Evolutionary conservation across 2,329 filamentous ascomycete genomes (phyloP).

Genomic region (Phyllachora maydis): DNA sequence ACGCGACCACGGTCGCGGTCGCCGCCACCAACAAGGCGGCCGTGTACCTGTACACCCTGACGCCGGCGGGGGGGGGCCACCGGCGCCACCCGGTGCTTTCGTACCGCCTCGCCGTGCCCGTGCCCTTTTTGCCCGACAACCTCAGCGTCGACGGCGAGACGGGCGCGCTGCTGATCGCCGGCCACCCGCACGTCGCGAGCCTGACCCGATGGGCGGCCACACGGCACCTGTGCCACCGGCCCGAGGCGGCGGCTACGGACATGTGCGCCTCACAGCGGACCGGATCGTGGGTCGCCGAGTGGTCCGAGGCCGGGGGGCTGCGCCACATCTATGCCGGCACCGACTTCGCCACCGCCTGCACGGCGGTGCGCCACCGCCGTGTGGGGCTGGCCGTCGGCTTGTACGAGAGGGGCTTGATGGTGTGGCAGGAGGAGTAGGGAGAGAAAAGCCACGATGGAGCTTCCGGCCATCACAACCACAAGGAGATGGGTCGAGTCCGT

Average conservation of each 20-base stretch:
- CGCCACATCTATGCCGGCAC: neutral
- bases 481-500: no score
- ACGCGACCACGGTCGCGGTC: slow-evolving; percentile 15
- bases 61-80: neutral
- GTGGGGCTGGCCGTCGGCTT: neutral
- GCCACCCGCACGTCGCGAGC: slow-evolving; percentile 15
- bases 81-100: neutral
- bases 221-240: slow-evolving; percentile 14
- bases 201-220: slow-evolving; percentile 11
- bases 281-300: slow-evolving; percentile 4
- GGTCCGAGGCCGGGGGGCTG: slow-evolving; percentile 1
- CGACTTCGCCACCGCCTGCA: neutral
- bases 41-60: slow-evolving; percentile 11
- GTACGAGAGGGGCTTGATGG: neutral
- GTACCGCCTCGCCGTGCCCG: slow-evolving; percentile 3
- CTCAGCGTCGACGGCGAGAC: slow-evolving; percentile 11
- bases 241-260: slow-evolving; percentile 5
- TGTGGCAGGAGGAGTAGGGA: neutral
- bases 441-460: no score
- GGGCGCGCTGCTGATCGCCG: slow-evolving; percentile 16
- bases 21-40: slow-evolving; percentile 11
- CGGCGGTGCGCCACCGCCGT: neutral
- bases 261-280: no score
- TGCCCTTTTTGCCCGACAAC: slow-evolving; percentile 20
- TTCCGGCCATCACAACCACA: no score